Evolutionary conservation across 331 rosid species (phyloP).

Genomic region (Rosa hybrid): DNA sequence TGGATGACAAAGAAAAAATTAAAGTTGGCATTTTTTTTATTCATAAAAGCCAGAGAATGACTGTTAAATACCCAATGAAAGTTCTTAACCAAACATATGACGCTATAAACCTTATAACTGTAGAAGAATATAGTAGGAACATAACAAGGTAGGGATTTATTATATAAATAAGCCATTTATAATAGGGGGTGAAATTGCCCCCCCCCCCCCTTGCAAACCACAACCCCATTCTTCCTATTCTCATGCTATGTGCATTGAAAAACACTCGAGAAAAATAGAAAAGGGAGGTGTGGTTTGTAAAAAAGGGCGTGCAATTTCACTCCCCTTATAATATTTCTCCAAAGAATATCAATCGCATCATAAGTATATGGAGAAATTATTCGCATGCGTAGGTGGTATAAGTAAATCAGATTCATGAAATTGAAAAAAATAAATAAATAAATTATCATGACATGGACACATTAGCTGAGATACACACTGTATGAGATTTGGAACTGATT

Average conservation of each 20-base stretch:
- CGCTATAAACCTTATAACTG: neutral
- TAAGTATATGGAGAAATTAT: neutral
- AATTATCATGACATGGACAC: neutral
- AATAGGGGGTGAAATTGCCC: too few relatives aligned
- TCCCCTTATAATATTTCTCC: neutral
- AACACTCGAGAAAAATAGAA: too few relatives aligned
- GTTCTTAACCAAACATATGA: neutral
- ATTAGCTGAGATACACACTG: neutral
- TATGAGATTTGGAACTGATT: neutral
- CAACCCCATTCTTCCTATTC: too few relatives aligned
- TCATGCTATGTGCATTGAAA: neutral
- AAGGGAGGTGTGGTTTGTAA: too few relatives aligned
- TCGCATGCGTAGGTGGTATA: neutral
- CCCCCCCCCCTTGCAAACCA: too few relatives aligned
- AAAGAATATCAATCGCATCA: neutral
- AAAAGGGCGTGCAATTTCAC: too few relatives aligned
- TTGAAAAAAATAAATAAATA: neutral
- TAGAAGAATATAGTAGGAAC: neutral
- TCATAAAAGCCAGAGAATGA: neutral
- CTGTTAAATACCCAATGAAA: neutral
- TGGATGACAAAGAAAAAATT: neutral
- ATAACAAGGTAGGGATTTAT: neutral
- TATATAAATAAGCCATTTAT: too few relatives aligned
- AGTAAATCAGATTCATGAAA: neutral
- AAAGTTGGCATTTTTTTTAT: neutral